These are phyloP conservation scores for Phoma sp. DNA, from an alignment of 2,329 filamentous ascomycete species.

Conservation along the genomic window DNA sequence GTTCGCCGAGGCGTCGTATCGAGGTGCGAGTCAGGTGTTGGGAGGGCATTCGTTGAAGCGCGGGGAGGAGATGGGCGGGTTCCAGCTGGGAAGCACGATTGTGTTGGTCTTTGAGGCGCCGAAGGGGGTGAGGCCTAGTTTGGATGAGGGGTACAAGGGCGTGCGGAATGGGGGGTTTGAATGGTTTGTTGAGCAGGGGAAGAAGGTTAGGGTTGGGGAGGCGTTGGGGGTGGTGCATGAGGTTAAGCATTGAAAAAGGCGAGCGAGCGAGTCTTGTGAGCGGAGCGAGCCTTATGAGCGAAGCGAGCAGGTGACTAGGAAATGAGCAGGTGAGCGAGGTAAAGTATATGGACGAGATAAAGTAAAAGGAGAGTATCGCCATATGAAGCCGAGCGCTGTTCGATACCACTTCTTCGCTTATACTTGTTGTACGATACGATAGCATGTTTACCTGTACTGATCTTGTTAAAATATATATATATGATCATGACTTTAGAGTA, in stretches of 20 bases:
- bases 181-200: conserved; percentile 87
- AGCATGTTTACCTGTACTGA: no score
- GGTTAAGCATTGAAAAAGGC: neutral
- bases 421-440: no score
- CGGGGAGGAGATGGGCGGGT: conserved; percentile 98
- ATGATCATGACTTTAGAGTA: no score
- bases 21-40: conserved; percentile 76
- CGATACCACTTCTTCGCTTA: no score
- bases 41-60: conserved; percentile 82
- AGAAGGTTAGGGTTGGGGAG: conserved; percentile 88
- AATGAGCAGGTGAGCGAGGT: no score
- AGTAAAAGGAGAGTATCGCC: no score
- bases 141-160: conserved; percentile 64
- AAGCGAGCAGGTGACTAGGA: no score
- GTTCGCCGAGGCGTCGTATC: conserved; percentile 91
- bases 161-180: conserved; percentile 74
- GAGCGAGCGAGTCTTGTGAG: no score
- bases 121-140: conserved; percentile 61
- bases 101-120: conserved; percentile 97
- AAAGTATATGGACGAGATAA: no score
- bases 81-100: conserved; percentile 92
- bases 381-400: no score
- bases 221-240: conserved; percentile 76
- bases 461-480: no score
- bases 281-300: no score